Percentiles rank a stretch among this genome's conserved stretches.
phyloP scores from a whole-genome alignment of 2,329 filamentous ascomycete genomes.

The Cytospora piceicola region DNA sequence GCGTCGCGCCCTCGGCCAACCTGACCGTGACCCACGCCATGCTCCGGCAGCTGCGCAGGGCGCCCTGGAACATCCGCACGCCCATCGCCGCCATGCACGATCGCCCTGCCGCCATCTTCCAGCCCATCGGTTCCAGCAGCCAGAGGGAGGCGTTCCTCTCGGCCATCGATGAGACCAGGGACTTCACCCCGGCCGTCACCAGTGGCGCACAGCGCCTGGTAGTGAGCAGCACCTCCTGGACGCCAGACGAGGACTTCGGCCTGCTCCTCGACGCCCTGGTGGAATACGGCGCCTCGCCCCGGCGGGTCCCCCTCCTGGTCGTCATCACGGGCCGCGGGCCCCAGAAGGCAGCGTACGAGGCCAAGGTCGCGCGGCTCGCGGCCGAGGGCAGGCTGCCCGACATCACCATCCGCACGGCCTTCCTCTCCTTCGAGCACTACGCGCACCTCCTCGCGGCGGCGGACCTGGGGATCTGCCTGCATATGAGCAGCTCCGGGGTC shows the following conservation, averaged over 20 bases:
- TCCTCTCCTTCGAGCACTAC: constrained; percentile 84
- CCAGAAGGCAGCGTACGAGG: constrained; percentile 75
- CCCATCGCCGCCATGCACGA: constrained; percentile 80
- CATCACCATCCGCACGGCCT: constrained; percentile 77
- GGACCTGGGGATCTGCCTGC: constrained; percentile 87
- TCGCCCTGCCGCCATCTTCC: constrained; percentile 81
- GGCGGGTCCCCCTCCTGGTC: constrained; percentile 71
- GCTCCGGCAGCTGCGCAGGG: constrained; percentile 68
- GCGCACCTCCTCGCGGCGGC: constrained; percentile 81
- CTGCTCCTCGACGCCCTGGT: constrained; percentile 83
- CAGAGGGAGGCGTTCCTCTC: constrained; percentile 64
- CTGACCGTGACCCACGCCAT: constrained; percentile 91
- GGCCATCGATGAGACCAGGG: constrained; percentile 65
- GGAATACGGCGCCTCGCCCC: constrained; percentile 56
- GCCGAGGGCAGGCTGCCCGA: constrained; percentile 66
- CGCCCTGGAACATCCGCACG: constrained; percentile 66
- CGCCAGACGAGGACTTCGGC: constrained; percentile 92
- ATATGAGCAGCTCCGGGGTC: constrained; percentile 91
- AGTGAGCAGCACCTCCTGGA: constrained; percentile 97
- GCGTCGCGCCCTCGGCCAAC: constrained; percentile 69
- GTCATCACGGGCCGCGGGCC: constrained; percentile 96
- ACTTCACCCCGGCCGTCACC: constrained; percentile 62
- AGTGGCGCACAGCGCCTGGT: constrained; percentile 67
- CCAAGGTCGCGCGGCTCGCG: constrained; percentile 65
- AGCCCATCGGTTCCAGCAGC: constrained; percentile 59